Conservation (phyloP, 495 filamentous ascomycete species). For the Cudoniella acicularis region DNA sequence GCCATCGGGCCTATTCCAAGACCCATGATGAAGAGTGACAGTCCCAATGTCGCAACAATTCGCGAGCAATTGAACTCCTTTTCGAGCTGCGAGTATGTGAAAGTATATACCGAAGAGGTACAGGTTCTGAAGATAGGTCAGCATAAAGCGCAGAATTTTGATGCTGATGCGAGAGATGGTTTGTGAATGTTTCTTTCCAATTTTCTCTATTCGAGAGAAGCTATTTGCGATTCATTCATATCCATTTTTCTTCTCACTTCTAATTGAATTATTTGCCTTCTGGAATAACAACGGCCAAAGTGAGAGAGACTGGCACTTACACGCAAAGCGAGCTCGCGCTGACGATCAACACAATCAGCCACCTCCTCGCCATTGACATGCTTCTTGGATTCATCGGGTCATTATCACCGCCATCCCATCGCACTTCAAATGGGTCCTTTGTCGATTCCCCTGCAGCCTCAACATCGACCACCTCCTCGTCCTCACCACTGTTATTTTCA, state of each 20-base stretch:
- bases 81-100: constrained; percentile 78
- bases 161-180: no score
- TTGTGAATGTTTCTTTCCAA: background rate
- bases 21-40: constrained; percentile 78
- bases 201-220: background rate
- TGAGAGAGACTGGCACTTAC: constrained; percentile 51
- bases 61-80: constrained; percentile 67
- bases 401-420: constrained; percentile 63
- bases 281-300: background rate
- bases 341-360: constrained; percentile 73
- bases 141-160: background rate
- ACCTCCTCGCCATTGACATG: constrained; percentile 64
- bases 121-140: constrained; percentile 60
- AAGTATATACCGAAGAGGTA: constrained; percentile 84
- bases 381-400: constrained; percentile 73
- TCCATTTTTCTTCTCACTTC: no score
- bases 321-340: constrained; percentile 74
- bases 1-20: constrained; percentile 71
- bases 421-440: constrained; percentile 58
- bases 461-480: constrained; percentile 30
- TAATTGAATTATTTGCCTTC: no score
- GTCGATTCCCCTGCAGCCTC: constrained; percentile 22
- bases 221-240: no score
- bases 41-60: constrained; percentile 70
- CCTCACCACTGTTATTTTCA: constrained; percentile 24